Conservation (phyloP, 495 filamentous ascomycete genomes). For the Aspergillus campestris region DNA sequence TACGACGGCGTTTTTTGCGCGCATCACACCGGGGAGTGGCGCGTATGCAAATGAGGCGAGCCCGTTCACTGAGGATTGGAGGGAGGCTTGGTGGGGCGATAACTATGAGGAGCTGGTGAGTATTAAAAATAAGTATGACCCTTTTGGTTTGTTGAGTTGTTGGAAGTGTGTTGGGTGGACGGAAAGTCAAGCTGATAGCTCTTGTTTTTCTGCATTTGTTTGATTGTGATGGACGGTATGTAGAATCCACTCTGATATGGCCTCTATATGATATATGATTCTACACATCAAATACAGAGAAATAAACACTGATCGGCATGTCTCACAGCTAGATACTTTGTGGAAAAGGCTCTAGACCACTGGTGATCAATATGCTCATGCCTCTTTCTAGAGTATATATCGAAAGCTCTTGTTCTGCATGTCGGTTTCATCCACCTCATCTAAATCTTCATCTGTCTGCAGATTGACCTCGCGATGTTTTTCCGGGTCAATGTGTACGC, state of each 20-base stretch:
- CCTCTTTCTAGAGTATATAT: constrained; percentile 9
- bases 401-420: constrained; percentile 10
- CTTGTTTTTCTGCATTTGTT: constrained; percentile 3
- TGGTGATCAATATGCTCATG: no score
- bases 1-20: constrained; percentile 25
- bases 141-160: constrained; percentile 34
- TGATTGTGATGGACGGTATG: neutral
- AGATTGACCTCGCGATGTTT: constrained; percentile 6
- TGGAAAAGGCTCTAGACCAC: no score
- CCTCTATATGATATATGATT: no score
- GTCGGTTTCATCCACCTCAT: constrained; percentile 12
- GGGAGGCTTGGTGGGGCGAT: constrained; percentile 40
- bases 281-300: no score
- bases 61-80: constrained; percentile 34
- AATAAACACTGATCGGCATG: no score
- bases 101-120: constrained; percentile 31
- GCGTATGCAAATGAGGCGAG: constrained; percentile 43
- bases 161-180: constrained; percentile 40
- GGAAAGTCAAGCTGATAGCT: constrained; percentile 9
- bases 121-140: constrained; percentile 42
- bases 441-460: constrained; percentile 5
- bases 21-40: constrained; percentile 34
- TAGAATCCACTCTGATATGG: no score
- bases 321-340: no score
- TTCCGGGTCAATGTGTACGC: constrained; percentile 10